Evolutionary conservation across 2,329 filamentous ascomycete species (phyloP).

Genomic region (Aspergillus versicolor): DNA sequence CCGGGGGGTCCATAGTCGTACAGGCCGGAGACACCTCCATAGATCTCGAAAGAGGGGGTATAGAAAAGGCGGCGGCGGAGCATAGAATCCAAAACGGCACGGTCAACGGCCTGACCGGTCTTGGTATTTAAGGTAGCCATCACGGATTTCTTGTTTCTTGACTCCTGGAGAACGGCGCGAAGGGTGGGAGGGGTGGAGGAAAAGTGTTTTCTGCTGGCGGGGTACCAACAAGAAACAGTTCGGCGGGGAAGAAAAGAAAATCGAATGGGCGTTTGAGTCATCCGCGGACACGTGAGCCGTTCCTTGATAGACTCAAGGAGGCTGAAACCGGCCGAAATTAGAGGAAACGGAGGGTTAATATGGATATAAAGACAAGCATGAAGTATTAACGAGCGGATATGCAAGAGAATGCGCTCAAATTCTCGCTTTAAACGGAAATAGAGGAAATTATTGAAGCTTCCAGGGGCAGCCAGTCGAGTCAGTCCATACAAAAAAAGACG

Average conservation of each 20-base stretch:
- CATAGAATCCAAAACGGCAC: constrained; percentile 75
- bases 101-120: constrained; percentile 87
- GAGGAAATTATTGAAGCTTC: neutral
- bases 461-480: constrained; percentile 3
- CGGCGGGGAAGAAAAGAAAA: constrained; percentile 37
- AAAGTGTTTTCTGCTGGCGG: constrained; percentile 34
- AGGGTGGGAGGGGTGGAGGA: constrained; percentile 37
- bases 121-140: constrained; percentile 71
- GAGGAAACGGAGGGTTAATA: neutral
- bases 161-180: constrained; percentile 24
- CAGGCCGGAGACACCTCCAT: constrained; percentile 82
- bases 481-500: neutral
- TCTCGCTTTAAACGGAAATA: neutral
- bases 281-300: constrained; percentile 32
- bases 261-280: constrained; percentile 40
- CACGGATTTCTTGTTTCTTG: constrained; percentile 36
- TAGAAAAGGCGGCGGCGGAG: constrained; percentile 89
- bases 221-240: constrained; percentile 26
- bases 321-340: neutral
- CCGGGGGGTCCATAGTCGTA: constrained; percentile 94
- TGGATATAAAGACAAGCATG: neutral
- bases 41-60: constrained; percentile 94
- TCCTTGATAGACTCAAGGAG: constrained; percentile 4
- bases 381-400: neutral
- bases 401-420: neutral